Percentiles rank a stretch among this genome's conserved stretches.
Evolutionary conservation across 352 stramenopile species (phyloP).

Genomic region (Phytopythium aichiense): DNA sequence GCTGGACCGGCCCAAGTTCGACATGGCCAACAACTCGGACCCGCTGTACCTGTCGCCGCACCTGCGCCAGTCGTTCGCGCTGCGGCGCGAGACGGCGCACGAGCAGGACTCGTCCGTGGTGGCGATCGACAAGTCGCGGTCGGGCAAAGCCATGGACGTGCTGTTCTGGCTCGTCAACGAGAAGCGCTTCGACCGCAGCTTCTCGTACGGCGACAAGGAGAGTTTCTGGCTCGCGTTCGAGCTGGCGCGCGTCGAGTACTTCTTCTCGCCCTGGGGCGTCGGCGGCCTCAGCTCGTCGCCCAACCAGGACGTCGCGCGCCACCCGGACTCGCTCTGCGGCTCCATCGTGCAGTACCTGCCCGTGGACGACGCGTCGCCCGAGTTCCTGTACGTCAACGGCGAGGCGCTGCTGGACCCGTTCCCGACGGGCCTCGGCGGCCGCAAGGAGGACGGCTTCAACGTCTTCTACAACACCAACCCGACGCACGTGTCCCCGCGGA

Average conservation of each 20-base stretch:
- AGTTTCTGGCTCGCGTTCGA: conserved; percentile 63
- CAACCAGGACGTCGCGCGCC: conserved; percentile 43
- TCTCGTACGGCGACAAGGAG: conserved; percentile 62
- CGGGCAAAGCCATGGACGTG: conserved; percentile 30
- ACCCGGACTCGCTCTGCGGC: conserved; percentile 48
- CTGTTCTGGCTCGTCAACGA: conserved; percentile 54
- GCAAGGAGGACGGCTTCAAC: conserved; percentile 22
- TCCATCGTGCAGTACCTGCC: conserved; percentile 56
- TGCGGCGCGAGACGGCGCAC: conserved; percentile 34
- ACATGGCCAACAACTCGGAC: conserved; percentile 11
- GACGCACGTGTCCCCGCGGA: conserved; percentile 31
- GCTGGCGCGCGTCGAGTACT: conserved; percentile 37
- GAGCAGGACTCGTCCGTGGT: conserved; percentile 66
- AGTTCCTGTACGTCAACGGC: conserved; percentile 7
- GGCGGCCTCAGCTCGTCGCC: conserved; percentile 36
- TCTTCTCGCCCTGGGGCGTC: conserved; percentile 54
- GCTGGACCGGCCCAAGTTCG: conserved; percentile 40
- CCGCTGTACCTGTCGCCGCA: conserved; percentile 15
- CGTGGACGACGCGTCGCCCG: conserved; percentile 20
- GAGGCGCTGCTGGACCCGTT: conserved; percentile 35
- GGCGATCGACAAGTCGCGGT: conserved; percentile 32
- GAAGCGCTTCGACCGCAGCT: conserved; percentile 37
- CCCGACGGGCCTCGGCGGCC: conserved; percentile 14
- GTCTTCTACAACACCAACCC: conserved; percentile 49
- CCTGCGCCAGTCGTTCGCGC: conserved; percentile 32